phyloP scores from a whole-genome alignment of 208 protist species.

The Crithidia sp. region DNA sequence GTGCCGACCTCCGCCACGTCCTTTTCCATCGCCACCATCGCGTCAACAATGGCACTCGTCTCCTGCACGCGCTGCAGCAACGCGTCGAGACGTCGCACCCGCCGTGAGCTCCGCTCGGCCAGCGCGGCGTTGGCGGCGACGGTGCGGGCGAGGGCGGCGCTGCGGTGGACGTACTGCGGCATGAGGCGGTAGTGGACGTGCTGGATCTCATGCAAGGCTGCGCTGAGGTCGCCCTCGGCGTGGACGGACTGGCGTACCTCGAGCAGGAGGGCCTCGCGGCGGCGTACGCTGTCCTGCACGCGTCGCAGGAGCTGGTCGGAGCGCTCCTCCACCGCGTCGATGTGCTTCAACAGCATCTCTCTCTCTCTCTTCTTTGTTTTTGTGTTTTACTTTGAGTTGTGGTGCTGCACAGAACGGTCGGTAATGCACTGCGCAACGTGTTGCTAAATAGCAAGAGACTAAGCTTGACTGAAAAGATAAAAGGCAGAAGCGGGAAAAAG shows the following conservation, averaged over 20 bases:
- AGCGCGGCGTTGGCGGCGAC: constrained; percentile 55
- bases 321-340: constrained; percentile 61
- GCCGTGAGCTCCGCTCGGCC: constrained; percentile 57
- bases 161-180: constrained; percentile 53
- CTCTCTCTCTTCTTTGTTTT: neutral
- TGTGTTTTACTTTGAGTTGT: constrained; percentile 6
- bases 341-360: constrained; percentile 34
- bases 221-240: constrained; percentile 24
- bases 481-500: too few species aligned
- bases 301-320: constrained; percentile 57
- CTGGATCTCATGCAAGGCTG: constrained; percentile 41
- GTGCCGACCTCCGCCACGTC: constrained; percentile 36
- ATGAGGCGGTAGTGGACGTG: constrained; percentile 51
- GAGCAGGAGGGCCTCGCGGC: constrained; percentile 50
- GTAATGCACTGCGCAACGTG: too few species aligned
- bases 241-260: constrained; percentile 43
- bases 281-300: constrained; percentile 48
- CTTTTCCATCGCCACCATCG: constrained; percentile 52
- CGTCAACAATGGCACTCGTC: constrained; percentile 53
- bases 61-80: constrained; percentile 63
- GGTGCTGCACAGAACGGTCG: neutral
- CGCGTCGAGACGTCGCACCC: constrained; percentile 49
- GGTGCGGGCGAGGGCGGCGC: constrained; percentile 47
- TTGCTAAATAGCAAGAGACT: too few species aligned
- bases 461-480: too few species aligned